A percentile compares a stretch with the other conserved stretches of the same genome.
Evolutionary conservation across 225 moss, liverwort and hornwort genomes (phyloP).

Genomic region (Sphagnum tenellum): DNA sequence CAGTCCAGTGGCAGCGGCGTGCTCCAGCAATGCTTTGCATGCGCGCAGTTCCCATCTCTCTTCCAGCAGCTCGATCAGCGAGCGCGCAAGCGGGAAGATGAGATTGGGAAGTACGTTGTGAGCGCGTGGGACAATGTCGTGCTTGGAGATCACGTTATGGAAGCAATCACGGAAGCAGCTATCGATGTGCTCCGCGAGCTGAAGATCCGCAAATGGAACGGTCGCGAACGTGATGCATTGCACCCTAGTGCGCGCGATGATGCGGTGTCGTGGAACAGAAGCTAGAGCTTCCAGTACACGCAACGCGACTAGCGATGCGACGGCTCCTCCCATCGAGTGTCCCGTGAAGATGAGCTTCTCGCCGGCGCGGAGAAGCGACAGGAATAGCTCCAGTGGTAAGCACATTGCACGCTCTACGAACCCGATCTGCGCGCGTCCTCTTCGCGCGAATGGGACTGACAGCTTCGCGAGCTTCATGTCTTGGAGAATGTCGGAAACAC

Average conservation of each 20-base stretch:
- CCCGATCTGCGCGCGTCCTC: slow-evolving; percentile 26
- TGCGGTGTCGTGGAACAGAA: slow-evolving; percentile 20
- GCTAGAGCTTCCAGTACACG: slow-evolving; percentile 25
- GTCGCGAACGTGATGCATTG: slow-evolving; percentile 30
- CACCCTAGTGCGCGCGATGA: slow-evolving; percentile 8
- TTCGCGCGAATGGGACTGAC: slow-evolving; percentile 7
- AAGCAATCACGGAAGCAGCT: slow-evolving; percentile 12
- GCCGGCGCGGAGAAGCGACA: slow-evolving; percentile 22
- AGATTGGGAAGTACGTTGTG: slow-evolving; percentile 17
- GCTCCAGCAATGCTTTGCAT: slow-evolving; percentile 14
- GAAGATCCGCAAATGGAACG: slow-evolving; percentile 24
- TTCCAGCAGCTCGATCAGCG: slow-evolving; percentile 9
- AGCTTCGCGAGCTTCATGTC: slow-evolving; percentile 21
- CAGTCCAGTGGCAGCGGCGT: neutral
- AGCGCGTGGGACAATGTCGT: slow-evolving; percentile 21
- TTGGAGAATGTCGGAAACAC: slow-evolving; percentile 21
- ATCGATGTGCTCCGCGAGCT: slow-evolving; percentile 22
- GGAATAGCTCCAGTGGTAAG: slow-evolving; percentile 26
- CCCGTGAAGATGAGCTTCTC: slow-evolving; percentile 39
- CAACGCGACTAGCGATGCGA: slow-evolving; percentile 20
- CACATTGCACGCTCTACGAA: slow-evolving; percentile 29
- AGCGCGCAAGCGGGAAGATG: slow-evolving; percentile 20
- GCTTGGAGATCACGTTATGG: slow-evolving; percentile 18
- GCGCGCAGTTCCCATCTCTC: slow-evolving; percentile 19
- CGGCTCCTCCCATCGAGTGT: slow-evolving; percentile 36